Evolutionary conservation across 2,329 filamentous ascomycete species (phyloP), one percentile per base, ranked within the genome.

Genomic region (Apiospora rasikravindrae): DNA sequence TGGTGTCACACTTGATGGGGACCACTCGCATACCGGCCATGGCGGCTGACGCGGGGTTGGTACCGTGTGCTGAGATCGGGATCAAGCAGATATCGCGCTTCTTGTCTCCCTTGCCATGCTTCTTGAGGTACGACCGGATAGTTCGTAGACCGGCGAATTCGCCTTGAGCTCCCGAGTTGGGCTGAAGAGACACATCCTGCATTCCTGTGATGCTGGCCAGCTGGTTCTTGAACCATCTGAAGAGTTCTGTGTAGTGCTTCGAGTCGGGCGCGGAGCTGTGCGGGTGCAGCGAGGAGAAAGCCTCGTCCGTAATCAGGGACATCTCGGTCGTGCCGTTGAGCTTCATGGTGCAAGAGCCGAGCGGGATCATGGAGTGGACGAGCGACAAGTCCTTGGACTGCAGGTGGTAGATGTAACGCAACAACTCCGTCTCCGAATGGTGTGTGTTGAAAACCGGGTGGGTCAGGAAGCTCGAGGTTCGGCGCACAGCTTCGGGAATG

Each of bases 261-360:
- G 90, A 88, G 75, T 91, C 87, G 66, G 89, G 84, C 0, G 84
- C 78, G 0, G 93, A 92, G 49, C 91, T 89, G 78, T 95, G 94
- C 0, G 96, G 96, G 83, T 98, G 96, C 45, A 97, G 87, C 73
- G 92, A 90, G 57, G 93, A 89, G 78, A 95, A 94, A 69, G 92
- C 90, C 0, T 91, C 90, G 83, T 91, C 92, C 0, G 93, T 93
- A 71, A 98, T 88, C 10, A 95, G 93, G 22, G 93, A 89, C 96
- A 98, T 98, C 85, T 98, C 94, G 0, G 94, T 94, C 3, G 95
- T 96, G 57, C 93, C 94, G 81, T 98, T 98, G 70, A 98, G 90
- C 87, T 98, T 98, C 96, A 98, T 98, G 19, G 96, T 98, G 86
- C 96, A 98, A 1, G 96, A 98, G 26, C 96, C 96, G 1, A 98